A percentile compares a stretch with the other conserved stretches of the same genome.
These are phyloP conservation scores for Talaromyces sp. DNA, from an alignment of 2,329 filamentous ascomycete genomes.

Conservation along the genomic window DNA sequence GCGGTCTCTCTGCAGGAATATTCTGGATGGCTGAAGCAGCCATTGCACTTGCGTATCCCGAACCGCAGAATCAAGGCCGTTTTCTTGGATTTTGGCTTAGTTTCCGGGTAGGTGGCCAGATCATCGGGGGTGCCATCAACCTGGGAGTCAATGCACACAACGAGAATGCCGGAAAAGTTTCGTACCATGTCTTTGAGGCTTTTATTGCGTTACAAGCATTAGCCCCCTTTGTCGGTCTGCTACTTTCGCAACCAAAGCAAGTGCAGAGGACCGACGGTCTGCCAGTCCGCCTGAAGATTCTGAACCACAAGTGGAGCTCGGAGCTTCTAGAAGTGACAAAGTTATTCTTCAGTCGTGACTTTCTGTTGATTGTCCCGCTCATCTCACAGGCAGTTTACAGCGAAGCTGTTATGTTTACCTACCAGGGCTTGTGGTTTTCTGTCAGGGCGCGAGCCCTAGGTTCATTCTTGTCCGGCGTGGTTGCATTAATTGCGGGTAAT, in stretches of 20 bases:
- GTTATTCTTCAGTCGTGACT: conserved; percentile 57
- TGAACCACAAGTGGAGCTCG: conserved; percentile 46
- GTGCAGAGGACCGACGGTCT: conserved; percentile 63
- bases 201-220: conserved; percentile 67
- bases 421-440: conserved; percentile 62
- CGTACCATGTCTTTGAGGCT: conserved; percentile 62
- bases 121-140: conserved; percentile 68
- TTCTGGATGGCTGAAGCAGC: conserved; percentile 74
- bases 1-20: conserved; percentile 64
- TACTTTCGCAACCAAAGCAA: conserved; percentile 56
- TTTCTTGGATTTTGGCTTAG: conserved; percentile 65
- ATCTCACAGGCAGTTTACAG: conserved; percentile 68
- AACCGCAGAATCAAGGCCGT: conserved; percentile 61
- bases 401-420: conserved; percentile 70
- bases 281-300: conserved; percentile 56
- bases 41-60: conserved; percentile 67
- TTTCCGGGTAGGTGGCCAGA: conserved; percentile 59
- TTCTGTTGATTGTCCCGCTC: conserved; percentile 60
- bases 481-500: conserved; percentile 62
- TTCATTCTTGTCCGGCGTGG: conserved; percentile 64
- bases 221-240: conserved; percentile 59
- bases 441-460: conserved; percentile 65
- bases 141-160: conserved; percentile 59
- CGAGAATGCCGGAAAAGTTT: conserved; percentile 58
- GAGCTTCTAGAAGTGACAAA: conserved; percentile 58